Evolutionary conservation across 225 moss, liverwort and hornwort genomes (phyloP).

Genomic region (Ulota crispa): DNA sequence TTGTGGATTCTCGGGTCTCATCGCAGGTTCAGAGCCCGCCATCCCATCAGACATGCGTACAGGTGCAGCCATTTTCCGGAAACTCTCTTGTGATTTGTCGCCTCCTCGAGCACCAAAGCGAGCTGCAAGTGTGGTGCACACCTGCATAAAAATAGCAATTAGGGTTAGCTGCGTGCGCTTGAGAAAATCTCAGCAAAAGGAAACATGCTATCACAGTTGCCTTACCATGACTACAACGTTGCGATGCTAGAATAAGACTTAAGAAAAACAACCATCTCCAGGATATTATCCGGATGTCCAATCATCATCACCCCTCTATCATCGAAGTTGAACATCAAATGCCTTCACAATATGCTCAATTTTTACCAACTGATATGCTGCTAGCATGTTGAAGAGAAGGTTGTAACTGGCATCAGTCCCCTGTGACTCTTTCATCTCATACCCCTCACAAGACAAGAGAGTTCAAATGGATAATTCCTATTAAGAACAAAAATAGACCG

Average conservation of each 20-base stretch:
- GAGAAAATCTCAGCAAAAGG: neutral
- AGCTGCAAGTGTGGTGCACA: constrained; percentile 76
- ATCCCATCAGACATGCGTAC: constrained; percentile 98
- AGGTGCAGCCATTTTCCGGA: constrained; percentile 85
- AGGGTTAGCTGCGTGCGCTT: neutral
- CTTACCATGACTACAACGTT: constrained; percentile 7
- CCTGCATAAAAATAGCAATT: constrained; percentile 40
- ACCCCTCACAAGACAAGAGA: neutral
- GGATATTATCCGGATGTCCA: constrained; percentile 1
- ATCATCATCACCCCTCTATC: neutral
- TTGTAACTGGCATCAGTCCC: neutral
- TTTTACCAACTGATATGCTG: neutral
- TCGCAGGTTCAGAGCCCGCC: constrained; percentile 62
- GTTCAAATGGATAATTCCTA: neutral
- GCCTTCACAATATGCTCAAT: neutral
- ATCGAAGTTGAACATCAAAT: constrained; percentile 11
- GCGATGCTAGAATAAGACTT: constrained; percentile 11
- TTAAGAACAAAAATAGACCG: neutral
- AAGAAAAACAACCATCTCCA: neutral
- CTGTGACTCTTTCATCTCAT: neutral
- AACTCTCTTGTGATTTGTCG: constrained; percentile 71
- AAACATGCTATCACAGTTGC: constrained; percentile 1
- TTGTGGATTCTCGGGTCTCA: constrained; percentile 65
- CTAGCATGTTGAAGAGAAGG: neutral
- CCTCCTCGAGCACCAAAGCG: constrained; percentile 83